A percentile compares a stretch with the other conserved stretches of the same genome.
Evolutionary conservation across 2,329 filamentous ascomycete genomes (phyloP).

Genomic region (Xylariaceae sp.): DNA sequence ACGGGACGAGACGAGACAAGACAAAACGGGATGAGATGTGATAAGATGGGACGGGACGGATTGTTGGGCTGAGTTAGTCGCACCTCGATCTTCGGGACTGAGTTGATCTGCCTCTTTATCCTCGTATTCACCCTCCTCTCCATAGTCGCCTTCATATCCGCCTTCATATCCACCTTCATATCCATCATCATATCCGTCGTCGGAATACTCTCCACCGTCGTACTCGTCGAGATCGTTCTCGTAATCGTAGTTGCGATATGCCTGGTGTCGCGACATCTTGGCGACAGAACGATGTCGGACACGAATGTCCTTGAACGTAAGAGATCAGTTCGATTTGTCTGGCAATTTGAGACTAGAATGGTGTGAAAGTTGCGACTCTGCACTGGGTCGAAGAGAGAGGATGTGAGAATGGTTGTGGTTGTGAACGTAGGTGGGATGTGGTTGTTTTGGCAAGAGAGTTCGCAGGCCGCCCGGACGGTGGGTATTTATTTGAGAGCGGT

Average conservation of each 20-base stretch:
- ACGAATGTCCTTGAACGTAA: too few species aligned
- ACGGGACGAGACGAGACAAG: too few species aligned
- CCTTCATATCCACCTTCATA: too few species aligned
- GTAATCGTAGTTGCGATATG: constrained; percentile 46
- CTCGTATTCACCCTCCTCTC: constrained; percentile 26
- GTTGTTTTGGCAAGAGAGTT: too few species aligned
- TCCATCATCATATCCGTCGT: constrained; percentile 31
- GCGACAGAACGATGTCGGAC: background rate
- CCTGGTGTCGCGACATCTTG: constrained; percentile 44
- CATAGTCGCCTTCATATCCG: constrained; percentile 26
- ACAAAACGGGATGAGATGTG: too few species aligned
- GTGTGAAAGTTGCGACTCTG: background rate
- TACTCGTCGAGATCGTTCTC: constrained; percentile 49
- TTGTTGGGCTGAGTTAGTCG: background rate
- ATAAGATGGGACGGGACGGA: too few species aligned
- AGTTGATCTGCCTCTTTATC: constrained; percentile 41
- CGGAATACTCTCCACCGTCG: constrained; percentile 37
- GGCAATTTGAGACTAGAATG: background rate
- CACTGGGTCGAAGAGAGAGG: too few species aligned
- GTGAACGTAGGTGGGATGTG: too few species aligned
- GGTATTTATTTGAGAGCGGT: too few species aligned
- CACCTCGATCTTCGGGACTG: constrained; percentile 35
- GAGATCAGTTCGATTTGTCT: background rate
- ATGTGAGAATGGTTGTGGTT: too few species aligned
- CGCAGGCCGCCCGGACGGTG: too few species aligned